These are phyloP conservation scores for Cladophialophora bantiana DNA, from an alignment of 2,329 filamentous ascomycete genomes.

Conservation along the genomic window DNA sequence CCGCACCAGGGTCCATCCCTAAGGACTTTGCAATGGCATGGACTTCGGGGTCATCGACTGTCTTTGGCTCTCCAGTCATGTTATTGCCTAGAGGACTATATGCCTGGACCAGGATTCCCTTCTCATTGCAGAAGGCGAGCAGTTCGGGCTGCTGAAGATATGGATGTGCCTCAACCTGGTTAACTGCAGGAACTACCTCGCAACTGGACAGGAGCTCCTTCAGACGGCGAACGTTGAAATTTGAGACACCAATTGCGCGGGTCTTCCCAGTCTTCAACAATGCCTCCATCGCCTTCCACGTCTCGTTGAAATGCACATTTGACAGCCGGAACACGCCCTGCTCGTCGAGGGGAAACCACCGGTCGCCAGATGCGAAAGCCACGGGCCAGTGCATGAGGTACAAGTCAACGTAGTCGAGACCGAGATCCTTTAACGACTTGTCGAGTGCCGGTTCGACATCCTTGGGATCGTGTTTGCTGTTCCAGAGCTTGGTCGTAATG, in stretches of 20 bases:
- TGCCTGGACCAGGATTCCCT: slow-evolving; percentile 67
- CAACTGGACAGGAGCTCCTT: slow-evolving; percentile 25
- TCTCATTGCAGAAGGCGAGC: slow-evolving; percentile 62
- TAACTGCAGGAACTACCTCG: slow-evolving; percentile 60
- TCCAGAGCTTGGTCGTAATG: slow-evolving; percentile 69
- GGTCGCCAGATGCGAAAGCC: slow-evolving; percentile 56
- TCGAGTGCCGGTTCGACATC: slow-evolving; percentile 59
- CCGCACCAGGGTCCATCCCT: slow-evolving; percentile 63
- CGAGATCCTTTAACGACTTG: slow-evolving; percentile 58
- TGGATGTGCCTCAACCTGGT: slow-evolving; percentile 74
- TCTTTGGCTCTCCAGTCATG: slow-evolving; percentile 66
- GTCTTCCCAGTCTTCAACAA: slow-evolving; percentile 52
- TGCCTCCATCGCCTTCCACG: slow-evolving; percentile 51
- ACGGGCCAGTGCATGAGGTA: slow-evolving; percentile 61
- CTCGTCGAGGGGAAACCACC: slow-evolving; percentile 54
- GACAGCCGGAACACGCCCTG: slow-evolving; percentile 45
- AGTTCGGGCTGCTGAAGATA: slow-evolving; percentile 69
- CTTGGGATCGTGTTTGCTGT: slow-evolving; percentile 59
- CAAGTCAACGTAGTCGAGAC: slow-evolving; percentile 61
- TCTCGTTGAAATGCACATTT: slow-evolving; percentile 50
- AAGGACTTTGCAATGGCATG: slow-evolving; percentile 70
- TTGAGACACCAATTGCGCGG: slow-evolving; percentile 53
- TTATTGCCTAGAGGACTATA: slow-evolving; percentile 71
- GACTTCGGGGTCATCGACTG: slow-evolving; percentile 68
- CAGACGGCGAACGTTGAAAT: slow-evolving; percentile 46